phyloP scores from a whole-genome alignment of 83 land plant genomes.

The Picea abies region DNA sequence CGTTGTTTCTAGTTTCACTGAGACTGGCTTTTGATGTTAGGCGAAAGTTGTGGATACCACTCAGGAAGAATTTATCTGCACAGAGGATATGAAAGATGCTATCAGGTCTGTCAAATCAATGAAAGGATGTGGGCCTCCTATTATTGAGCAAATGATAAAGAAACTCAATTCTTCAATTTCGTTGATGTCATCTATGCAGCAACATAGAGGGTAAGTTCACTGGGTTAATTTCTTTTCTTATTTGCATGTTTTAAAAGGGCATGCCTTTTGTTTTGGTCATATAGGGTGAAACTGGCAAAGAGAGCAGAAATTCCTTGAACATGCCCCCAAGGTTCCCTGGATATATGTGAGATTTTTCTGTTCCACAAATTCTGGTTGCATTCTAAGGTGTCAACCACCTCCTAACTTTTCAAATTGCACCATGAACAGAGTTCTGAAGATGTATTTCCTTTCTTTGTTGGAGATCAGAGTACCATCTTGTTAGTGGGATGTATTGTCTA shows the following conservation, averaged over 20 bases:
- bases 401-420: not conserved
- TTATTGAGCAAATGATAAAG: slow-evolving; percentile 63
- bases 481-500: not conserved
- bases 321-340: not conserved
- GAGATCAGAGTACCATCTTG: not conserved
- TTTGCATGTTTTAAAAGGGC: not conserved
- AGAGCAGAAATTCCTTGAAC: not conserved
- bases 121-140: slow-evolving; percentile 56
- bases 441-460: not conserved
- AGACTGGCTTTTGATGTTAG: slow-evolving; percentile 15
- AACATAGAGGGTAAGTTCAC: slow-evolving; percentile 42
- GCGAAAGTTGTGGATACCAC: slow-evolving; percentile 40
- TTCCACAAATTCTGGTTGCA: not conserved
- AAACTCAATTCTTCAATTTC: slow-evolving; percentile 54
- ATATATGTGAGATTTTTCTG: not conserved
- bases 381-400: not conserved
- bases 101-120: slow-evolving; percentile 49
- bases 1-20: too few relatives aligned
- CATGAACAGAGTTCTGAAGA: not conserved
- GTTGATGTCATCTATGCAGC: slow-evolving; percentile 40
- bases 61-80: slow-evolving; percentile 44
- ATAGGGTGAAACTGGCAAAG: not conserved
- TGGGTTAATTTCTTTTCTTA: not conserved
- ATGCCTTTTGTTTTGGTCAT: too few relatives aligned
- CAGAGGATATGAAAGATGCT: slow-evolving; percentile 68